Percentiles rank a stretch among this genome's conserved stretches.
phyloP scores from a whole-genome alignment of 257 asterid species.

The Jasminum sambac region DNA sequence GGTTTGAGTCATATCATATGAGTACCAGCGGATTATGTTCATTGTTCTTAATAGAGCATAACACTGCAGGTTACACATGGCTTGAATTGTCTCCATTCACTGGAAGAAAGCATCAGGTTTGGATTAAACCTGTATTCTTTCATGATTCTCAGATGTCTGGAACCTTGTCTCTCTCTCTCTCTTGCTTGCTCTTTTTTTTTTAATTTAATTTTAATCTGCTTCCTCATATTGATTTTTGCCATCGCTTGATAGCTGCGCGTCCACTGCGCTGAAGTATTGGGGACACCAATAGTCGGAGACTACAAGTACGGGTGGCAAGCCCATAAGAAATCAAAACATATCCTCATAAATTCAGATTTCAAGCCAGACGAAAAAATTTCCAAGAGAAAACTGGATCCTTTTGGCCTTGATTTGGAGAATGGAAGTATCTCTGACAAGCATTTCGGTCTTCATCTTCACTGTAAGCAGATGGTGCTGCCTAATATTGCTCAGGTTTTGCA shows the following conservation, averaged over 20 bases:
- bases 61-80: slow-evolving; percentile 81
- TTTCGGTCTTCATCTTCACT: slow-evolving; percentile 82
- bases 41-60: slow-evolving; percentile 9
- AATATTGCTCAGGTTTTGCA: slow-evolving; percentile 52
- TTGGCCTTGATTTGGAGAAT: slow-evolving; percentile 46
- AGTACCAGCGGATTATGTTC: neutral
- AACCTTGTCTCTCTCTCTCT: no score
- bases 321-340: slow-evolving; percentile 62
- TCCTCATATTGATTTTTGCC: slow-evolving; percentile 10
- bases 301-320: slow-evolving; percentile 94
- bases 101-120: slow-evolving; percentile 96
- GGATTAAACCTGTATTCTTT: neutral
- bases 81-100: slow-evolving; percentile 83
- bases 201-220: no score
- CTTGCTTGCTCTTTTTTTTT: no score
- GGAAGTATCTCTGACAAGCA: slow-evolving; percentile 72
- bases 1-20: neutral
- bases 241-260: slow-evolving; percentile 65
- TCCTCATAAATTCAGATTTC: slow-evolving; percentile 23
- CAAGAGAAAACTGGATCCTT: slow-evolving; percentile 27
- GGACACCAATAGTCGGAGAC: slow-evolving; percentile 98
- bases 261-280: slow-evolving; percentile 93
- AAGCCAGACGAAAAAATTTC: slow-evolving; percentile 20
- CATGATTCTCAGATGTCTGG: neutral
- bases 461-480: slow-evolving; percentile 78